Base-by-base conservation (phyloP, 257 asterid genomes). In the Lycium barbarum region DNA sequence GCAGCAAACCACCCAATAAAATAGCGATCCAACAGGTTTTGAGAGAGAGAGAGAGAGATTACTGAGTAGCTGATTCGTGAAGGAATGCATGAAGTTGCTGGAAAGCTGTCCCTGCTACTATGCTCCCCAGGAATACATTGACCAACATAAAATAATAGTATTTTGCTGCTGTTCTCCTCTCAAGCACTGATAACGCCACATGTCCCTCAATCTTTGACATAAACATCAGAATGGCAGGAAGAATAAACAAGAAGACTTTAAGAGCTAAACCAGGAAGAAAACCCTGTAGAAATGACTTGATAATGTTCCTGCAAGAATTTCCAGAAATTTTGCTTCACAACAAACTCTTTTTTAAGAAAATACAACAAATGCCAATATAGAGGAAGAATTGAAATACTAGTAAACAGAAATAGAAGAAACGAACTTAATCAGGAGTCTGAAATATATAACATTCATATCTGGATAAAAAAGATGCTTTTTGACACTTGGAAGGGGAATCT, bases 121-220 rank as follows among this genome's bases (percentile, higher is more conserved):
- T 95, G 90, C 99, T 97, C 53, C 99, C 99, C 83, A 97, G 86
- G 90, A 97, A 97, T 86, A 97, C 99, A 74, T 95, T 97, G 67
- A 95, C 98, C 84, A 95, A 90, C 98, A 95, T 93, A 88, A 97
- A 97, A 91, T 93, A 95, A 88, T 97, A 97, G 87, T 97, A 97
- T 78, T 97, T 97, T 33, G 97, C 98, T 73, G 99, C 94, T 35
- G 99, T 84, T 86, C 95, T 91, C 86, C 99, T 90, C 87, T 97
- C 98, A 14, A 97, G 88, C 35, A 88, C 92, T 7, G 99, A 97
- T 35, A 88, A 9, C 2, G 99, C 98, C 62, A 93, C 90, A 43
- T 97, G 97, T 17, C 99, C 99, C 91, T 97, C 99, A 54, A 97
- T 85, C 86, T 97, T 95, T 33, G 99, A 95, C 98, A 97, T 91